Conservation (phyloP, 1,284 basidiomycete species). For the Ustilago shanxiensis region DNA sequence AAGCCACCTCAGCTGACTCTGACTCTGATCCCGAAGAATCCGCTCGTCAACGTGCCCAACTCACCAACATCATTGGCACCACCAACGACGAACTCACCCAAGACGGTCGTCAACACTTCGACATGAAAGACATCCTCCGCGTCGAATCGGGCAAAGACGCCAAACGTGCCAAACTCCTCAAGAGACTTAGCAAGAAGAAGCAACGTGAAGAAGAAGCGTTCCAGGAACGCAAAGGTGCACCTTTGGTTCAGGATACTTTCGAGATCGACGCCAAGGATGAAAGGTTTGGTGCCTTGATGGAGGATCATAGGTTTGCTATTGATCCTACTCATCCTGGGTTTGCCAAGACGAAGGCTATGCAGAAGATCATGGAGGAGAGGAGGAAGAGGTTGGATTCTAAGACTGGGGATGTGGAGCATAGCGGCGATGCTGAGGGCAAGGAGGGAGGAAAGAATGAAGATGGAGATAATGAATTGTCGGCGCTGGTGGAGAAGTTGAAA, state of each 20-base stretch:
- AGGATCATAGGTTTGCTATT: conserved; percentile 92
- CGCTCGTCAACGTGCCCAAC: conserved; percentile 35
- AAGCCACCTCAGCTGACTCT: neutral
- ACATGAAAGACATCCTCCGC: conserved; percentile 89
- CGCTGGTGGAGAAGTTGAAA: conserved; percentile 47
- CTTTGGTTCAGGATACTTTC: conserved; percentile 74
- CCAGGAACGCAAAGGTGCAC: conserved; percentile 70
- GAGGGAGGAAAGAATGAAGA: neutral
- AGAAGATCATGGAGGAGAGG: conserved; percentile 61
- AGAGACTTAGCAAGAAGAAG: conserved; percentile 55
- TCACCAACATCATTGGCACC: conserved; percentile 46
- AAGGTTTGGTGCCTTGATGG: conserved; percentile 87
- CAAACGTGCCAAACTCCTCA: conserved; percentile 62
- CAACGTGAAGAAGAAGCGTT: conserved; percentile 45
- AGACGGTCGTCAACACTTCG: conserved; percentile 78
- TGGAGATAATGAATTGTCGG: conserved; percentile 22
- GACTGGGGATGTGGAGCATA: conserved; percentile 6
- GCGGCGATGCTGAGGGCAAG: neutral
- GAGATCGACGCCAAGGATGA: conserved; percentile 86
- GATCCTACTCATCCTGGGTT: conserved; percentile 87
- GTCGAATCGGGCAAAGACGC: conserved; percentile 78
- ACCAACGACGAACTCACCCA: conserved; percentile 55
- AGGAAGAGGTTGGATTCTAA: conserved; percentile 32
- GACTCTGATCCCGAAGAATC: conserved; percentile 33
- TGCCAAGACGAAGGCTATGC: conserved; percentile 67